Evolutionary conservation across 352 stramenopile species (phyloP).

Genomic region (Pythium folliculosum): DNA sequence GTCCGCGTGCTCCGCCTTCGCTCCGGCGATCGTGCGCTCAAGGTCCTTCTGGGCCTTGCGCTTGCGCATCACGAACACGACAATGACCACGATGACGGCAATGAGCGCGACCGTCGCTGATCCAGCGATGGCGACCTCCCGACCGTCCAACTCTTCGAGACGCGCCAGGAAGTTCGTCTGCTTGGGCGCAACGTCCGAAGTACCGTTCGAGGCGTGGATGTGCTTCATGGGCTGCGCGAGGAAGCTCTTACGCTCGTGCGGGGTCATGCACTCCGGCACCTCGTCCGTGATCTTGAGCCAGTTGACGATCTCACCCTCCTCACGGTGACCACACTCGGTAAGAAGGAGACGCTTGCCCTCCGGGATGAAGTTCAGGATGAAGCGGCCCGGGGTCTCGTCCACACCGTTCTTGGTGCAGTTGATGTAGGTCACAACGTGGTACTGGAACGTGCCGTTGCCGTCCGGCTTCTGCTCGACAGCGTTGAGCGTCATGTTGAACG

Average conservation of each 20-base stretch:
- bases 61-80: constrained; percentile 75
- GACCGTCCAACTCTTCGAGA: constrained; percentile 59
- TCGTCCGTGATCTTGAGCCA: constrained; percentile 84
- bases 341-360: constrained; percentile 77
- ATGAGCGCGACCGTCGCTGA: constrained; percentile 63
- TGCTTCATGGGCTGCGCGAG: constrained; percentile 86
- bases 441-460: constrained; percentile 68
- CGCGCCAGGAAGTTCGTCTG: constrained; percentile 70
- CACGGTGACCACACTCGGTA: constrained; percentile 82
- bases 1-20: constrained; percentile 71
- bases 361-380: constrained; percentile 85
- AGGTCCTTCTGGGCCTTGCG: constrained; percentile 79
- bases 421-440: constrained; percentile 86
- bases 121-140: constrained; percentile 71
- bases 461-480: constrained; percentile 80
- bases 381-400: constrained; percentile 75
- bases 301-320: constrained; percentile 85
- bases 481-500: constrained; percentile 88
- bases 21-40: constrained; percentile 77
- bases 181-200: constrained; percentile 40
- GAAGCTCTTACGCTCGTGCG: constrained; percentile 75
- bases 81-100: constrained; percentile 62
- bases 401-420: constrained; percentile 79
- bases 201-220: constrained; percentile 77
- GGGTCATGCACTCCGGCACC: constrained; percentile 84